A percentile compares a stretch with the other conserved stretches of the same genome.
Conservation (phyloP, 1,139 yeast genomes). For the Suhomyces maxii region DNA sequence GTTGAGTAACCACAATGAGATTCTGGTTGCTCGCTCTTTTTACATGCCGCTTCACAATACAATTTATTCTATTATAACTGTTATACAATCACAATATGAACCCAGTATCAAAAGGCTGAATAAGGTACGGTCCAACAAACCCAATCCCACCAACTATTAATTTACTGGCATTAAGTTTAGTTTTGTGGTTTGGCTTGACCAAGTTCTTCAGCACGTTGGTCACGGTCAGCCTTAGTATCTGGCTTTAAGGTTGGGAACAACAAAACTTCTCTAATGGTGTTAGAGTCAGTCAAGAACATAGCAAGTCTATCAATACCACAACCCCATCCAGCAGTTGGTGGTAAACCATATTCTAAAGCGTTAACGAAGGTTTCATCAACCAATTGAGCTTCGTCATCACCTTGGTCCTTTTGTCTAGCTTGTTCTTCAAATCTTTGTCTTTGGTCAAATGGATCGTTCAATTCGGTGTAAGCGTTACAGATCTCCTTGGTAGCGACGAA, state of each 20-base stretch:
- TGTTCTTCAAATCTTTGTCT: conserved; percentile 97
- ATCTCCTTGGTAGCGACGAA: conserved; percentile 98
- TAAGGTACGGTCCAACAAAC: no score
- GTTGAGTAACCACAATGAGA: no score
- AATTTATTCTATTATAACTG: no score
- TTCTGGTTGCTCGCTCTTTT: no score
- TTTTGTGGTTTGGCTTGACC: neutral
- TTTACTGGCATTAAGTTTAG: no score
- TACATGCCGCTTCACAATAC: no score
- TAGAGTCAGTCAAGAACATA: conserved; percentile 95
- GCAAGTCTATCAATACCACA: conserved; percentile 94
- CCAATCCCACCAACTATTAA: no score
- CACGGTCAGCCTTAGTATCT: conserved; percentile 53
- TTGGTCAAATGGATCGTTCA: conserved; percentile 98
- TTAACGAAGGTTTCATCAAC: conserved; percentile 96
- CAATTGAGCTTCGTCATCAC: conserved; percentile 98
- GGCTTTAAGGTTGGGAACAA: conserved; percentile 99
- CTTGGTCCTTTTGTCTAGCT: conserved; percentile 97
- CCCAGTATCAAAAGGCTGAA: no score
- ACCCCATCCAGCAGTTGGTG: conserved; percentile 99
- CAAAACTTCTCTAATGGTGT: conserved; percentile 96
- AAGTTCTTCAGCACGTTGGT: conserved; percentile 1
- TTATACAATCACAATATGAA: no score
- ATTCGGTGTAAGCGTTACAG: conserved; percentile 97
- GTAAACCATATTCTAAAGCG: conserved; percentile 96